Evolutionary conservation across 2,329 filamentous ascomycete genomes (phyloP).

Genomic region (Neonectria faginata): DNA sequence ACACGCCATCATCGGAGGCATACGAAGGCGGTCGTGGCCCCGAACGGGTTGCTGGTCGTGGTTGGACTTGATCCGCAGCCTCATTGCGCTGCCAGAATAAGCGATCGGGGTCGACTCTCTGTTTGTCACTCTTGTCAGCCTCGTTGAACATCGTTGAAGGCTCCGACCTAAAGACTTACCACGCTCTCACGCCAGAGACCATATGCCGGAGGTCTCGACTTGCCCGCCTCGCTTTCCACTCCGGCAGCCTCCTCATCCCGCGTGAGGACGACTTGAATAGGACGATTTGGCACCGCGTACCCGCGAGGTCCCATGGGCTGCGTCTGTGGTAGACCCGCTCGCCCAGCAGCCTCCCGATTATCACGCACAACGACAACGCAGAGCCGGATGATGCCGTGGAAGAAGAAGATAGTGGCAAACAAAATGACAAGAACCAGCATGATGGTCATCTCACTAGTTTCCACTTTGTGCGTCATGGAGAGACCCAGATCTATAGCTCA

Average conservation of each 20-base stretch:
- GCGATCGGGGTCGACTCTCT: constrained; percentile 83
- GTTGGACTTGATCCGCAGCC: constrained; percentile 43
- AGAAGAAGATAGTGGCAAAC: constrained; percentile 81
- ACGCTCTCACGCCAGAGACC: constrained; percentile 87
- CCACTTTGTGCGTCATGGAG: constrained; percentile 71
- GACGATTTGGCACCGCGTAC: constrained; percentile 76
- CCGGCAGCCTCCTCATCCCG: constrained; percentile 78
- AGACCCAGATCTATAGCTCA: constrained; percentile 76
- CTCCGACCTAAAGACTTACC: constrained; percentile 61
- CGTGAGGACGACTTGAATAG: constrained; percentile 81
- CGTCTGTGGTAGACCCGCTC: constrained; percentile 51
- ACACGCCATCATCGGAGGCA: constrained; percentile 78
- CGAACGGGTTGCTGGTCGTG: constrained; percentile 41
- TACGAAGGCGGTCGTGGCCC: constrained; percentile 77
- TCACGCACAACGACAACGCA: constrained; percentile 72
- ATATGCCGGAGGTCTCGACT: constrained; percentile 82
- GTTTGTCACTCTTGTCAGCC: constrained; percentile 27
- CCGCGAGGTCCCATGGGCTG: constrained; percentile 68
- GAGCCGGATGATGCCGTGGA: constrained; percentile 80
- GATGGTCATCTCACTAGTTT: constrained; percentile 79
- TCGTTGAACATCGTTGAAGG: not conserved
- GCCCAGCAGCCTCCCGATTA: constrained; percentile 45
- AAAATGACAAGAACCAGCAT: constrained; percentile 83
- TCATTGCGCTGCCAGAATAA: constrained; percentile 83
- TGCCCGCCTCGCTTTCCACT: constrained; percentile 65